A percentile compares a stretch with the other conserved stretches of the same genome.
These are phyloP conservation scores for Myxozyma sirexii DNA, from an alignment of 805 yeast genomes.

Conservation along the genomic window DNA sequence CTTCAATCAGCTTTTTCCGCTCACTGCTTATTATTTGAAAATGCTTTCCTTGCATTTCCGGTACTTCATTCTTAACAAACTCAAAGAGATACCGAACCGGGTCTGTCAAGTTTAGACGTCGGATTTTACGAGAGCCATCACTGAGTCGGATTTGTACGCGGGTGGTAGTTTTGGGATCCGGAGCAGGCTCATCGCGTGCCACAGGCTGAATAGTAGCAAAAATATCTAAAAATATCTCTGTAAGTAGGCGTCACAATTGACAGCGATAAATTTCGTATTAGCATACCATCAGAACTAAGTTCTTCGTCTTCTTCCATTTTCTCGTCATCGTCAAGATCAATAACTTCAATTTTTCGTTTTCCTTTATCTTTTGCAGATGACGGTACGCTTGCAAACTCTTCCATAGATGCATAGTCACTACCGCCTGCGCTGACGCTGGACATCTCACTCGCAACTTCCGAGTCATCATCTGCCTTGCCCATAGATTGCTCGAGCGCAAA, in stretches of 20 bases:
- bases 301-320: slow-evolving; percentile 20
- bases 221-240: neutral
- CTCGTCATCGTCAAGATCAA: slow-evolving; percentile 37
- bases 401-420: slow-evolving; percentile 24
- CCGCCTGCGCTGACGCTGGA: slow-evolving; percentile 41
- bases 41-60: slow-evolving; percentile 50
- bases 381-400: slow-evolving; percentile 20
- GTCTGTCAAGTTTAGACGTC: slow-evolving; percentile 64
- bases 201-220: slow-evolving; percentile 55
- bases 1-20: slow-evolving; percentile 58
- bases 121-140: slow-evolving; percentile 79
- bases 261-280: neutral
- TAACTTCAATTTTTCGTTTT: slow-evolving; percentile 36
- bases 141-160: slow-evolving; percentile 87
- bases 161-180: slow-evolving; percentile 59
- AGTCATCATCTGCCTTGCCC: slow-evolving; percentile 39
- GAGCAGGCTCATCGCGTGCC: slow-evolving; percentile 65
- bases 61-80: slow-evolving; percentile 63
- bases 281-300: slow-evolving; percentile 10
- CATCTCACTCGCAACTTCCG: slow-evolving; percentile 41
- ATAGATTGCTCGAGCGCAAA: slow-evolving; percentile 72
- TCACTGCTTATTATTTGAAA: slow-evolving; percentile 51
- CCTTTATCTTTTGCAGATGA: slow-evolving; percentile 18
- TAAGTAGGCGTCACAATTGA: neutral
- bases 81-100: slow-evolving; percentile 63